A percentile compares a stretch with the other conserved stretches of the same genome.
phyloP scores from a whole-genome alignment of 2,329 filamentous ascomycete species.

The Cladosporium cucumerinum region DNA sequence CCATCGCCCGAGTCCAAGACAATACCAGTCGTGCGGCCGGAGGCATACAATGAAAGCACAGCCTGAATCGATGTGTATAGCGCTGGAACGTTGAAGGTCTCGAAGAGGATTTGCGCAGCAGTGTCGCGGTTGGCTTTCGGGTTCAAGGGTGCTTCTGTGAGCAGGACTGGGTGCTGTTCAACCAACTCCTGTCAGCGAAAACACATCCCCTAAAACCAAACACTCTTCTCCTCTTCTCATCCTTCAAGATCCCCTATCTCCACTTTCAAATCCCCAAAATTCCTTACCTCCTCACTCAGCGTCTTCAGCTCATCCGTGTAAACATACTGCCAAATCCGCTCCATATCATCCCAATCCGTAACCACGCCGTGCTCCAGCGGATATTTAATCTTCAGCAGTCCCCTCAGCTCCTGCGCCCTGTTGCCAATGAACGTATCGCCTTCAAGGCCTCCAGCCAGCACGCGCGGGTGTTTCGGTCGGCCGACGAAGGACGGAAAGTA shows the following conservation, averaged over 20 bases:
- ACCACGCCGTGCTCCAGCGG: slow-evolving; percentile 97
- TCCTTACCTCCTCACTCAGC: slow-evolving; percentile 81
- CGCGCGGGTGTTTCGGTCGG: slow-evolving; percentile 88
- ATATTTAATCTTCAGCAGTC: slow-evolving; percentile 91
- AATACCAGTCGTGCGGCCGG: slow-evolving; percentile 90
- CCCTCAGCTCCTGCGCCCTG: slow-evolving; percentile 83
- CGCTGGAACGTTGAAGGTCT: slow-evolving; percentile 97
- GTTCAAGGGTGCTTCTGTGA: slow-evolving; percentile 95
- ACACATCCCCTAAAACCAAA: background rate
- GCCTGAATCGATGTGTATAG: slow-evolving; percentile 97
- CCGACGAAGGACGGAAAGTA: slow-evolving; percentile 97
- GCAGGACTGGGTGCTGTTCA: slow-evolving; percentile 79
- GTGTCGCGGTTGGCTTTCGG: slow-evolving; percentile 93
- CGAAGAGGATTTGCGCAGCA: slow-evolving; percentile 95
- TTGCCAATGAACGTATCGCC: slow-evolving; percentile 96
- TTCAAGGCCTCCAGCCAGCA: slow-evolving; percentile 93
- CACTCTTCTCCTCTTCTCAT: background rate
- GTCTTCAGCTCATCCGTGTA: slow-evolving; percentile 96
- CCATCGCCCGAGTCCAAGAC: slow-evolving; percentile 94
- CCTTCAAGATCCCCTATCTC: background rate
- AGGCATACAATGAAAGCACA: slow-evolving; percentile 91
- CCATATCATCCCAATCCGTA: slow-evolving; percentile 99
- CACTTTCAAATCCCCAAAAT: background rate
- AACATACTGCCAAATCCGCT: slow-evolving; percentile 97
- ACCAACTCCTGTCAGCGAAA: slow-evolving; percentile 17